Evolutionary conservation across 257 asterid genomes (phyloP).

Genomic region (Solanum clarkiae): DNA sequence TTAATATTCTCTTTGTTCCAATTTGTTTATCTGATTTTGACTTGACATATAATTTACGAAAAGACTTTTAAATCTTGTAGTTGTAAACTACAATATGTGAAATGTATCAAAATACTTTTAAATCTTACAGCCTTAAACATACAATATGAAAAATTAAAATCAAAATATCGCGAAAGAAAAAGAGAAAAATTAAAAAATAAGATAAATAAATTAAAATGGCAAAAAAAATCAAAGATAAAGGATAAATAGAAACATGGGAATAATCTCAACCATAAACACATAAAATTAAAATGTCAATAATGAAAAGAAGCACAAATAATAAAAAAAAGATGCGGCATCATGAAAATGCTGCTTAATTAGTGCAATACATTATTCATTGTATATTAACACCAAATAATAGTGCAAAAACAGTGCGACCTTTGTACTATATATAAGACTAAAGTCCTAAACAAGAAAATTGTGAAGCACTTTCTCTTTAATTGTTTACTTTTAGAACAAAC

Average conservation of each 20-base stretch:
- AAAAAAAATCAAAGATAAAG: background rate
- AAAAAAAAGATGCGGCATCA: background rate
- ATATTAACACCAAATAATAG: background rate
- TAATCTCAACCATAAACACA: background rate
- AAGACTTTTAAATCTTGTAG: too few species aligned
- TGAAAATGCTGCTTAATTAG: background rate
- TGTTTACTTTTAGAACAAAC: background rate
- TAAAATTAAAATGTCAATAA: background rate
- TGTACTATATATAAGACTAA: background rate
- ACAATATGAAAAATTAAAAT: too few species aligned
- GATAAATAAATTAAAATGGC: too few species aligned
- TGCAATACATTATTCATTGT: background rate
- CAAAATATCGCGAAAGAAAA: too few species aligned
- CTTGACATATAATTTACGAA: too few species aligned
- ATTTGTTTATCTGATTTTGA: too few species aligned
- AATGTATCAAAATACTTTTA: too few species aligned
- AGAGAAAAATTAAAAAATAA: too few species aligned
- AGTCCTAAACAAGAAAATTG: background rate
- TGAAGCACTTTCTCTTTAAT: background rate
- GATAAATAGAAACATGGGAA: background rate
- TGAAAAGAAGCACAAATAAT: background rate
- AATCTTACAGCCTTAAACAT: background rate
- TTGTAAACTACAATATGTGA: too few species aligned
- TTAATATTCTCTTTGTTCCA: too few species aligned
- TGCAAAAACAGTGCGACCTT: background rate